Base-by-base conservation (phyloP, 2,329 filamentous ascomycete genomes). In the Stachybotrys echinatus region DNA sequence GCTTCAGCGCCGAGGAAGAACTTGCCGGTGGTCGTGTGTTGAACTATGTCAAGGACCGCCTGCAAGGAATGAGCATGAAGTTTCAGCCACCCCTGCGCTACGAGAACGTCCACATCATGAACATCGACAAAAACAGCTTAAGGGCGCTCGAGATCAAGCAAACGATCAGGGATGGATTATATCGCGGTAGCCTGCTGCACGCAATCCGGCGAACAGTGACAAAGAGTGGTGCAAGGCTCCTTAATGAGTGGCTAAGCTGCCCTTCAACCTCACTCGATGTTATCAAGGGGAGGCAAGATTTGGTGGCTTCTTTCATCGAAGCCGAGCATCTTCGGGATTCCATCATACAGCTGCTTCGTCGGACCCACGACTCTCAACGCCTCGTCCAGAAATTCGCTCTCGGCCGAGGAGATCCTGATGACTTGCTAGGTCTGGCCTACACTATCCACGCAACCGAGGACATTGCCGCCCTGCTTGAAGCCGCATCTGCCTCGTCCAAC, bases 341-440 rank as follows among this genome's bases (percentile, higher is more conserved):
- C 42, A 71, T 95, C 21, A 72, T 83, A 1, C 65, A 80, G 17
- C 74, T 95, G 3, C 75, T 99, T 2, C 81, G 83, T 54, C 79
- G 83, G 21, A 92, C 85, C 47, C 85, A 90, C 58, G 94, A 99
- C 69, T 90, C 89, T 2, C 87, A 95, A 61, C 87, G 94, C 2
- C 75, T 99, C 3, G 84, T 96, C 2, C 94, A 97, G 62, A 96
- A 94, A 64, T 97, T 99, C 65, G 88, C 92, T 1, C 80, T 97
- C 8, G 92, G 92, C 12, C 83, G 89, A 54, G 94, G 92, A n/a
- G 88, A 95, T 61, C 80, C 92, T 1, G 92, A 97, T 63, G 94
- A 97, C 66, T 78, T 99, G 37, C 74, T 97, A 42, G 87, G 84
- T 46, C 75, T 99, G 14, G 89, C 89, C 1, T 86, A 81, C 57